Evolutionary conservation across 345 rosid genomes (phyloP), one percentile per base, ranked within the genome.

Genomic region (Eucalyptus tenuipes): DNA sequence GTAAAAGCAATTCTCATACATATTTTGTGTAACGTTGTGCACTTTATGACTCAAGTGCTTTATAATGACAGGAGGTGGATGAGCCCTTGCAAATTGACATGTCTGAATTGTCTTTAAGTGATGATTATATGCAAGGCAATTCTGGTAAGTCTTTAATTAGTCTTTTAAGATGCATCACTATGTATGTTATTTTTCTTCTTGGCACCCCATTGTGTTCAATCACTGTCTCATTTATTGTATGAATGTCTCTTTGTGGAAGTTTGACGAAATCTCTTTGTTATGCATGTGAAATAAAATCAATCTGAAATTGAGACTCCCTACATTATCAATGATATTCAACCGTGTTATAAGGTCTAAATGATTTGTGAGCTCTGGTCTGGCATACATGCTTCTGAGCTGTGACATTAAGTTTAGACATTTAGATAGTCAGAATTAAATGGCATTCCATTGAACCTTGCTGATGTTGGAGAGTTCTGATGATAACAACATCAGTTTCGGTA

Each of bases 71-170:
- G 99, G 99, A 98, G 92, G 94, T 96, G 53, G 99, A 96, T 90
- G 98, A 98, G 89, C 99, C 97, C 8, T 91, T 95, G 91, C 96
- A 94, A 90, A 96, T 97, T 49, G 94, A 95, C 90, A 94, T 96
- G 97, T 97, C 98, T 86, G 98, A 95, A 86, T 92, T 97, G 89
- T 91, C 95, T 57, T 66, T 97, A 88, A 92, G 91, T 50, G 96
- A 96, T 89, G 96, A 97, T 85, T 95, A 96, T 88, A 94, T 96
- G 91, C 93, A 93, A 88, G 94, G 95, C 79, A 91, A 92, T 92
- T 93, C 94, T 90, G 97, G 98, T 97, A 92, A 91, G 92, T 31
- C 12, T 52, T 71, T 87, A 57, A 89, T 86, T 66, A 49, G 48
- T 16, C 84, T 87, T 57, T 57, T 5, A 27, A 66, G 82, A 75